Conservation (phyloP, 352 stramenopile species). For the Globisporangium solare region DNA sequence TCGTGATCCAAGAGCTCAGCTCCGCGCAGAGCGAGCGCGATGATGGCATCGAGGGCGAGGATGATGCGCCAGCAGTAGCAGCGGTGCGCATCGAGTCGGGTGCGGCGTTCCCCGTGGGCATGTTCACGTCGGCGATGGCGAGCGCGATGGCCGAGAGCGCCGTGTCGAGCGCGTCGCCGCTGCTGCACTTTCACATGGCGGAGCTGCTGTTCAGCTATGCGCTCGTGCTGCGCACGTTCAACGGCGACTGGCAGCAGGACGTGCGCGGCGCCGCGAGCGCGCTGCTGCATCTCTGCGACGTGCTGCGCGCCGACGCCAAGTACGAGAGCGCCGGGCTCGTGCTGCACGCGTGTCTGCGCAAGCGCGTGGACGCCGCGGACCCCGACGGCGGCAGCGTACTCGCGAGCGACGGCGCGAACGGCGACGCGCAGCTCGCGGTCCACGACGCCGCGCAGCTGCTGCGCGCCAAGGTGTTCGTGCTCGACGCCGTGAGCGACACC, state of each 20-base stretch:
- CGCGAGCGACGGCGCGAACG: neutral
- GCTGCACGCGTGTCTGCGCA: constrained; percentile 33
- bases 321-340: constrained; percentile 48
- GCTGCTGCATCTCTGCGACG: constrained; percentile 41
- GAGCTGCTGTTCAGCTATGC: constrained; percentile 72
- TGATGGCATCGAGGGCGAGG: constrained; percentile 8
- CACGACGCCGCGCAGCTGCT: constrained; percentile 41
- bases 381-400: constrained; percentile 5
- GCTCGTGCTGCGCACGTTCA: constrained; percentile 66
- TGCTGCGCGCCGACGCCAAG: constrained; percentile 42
- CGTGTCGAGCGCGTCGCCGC: constrained; percentile 25
- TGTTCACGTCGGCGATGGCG: constrained; percentile 43
- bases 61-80: constrained; percentile 6
- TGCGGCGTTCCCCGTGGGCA: constrained; percentile 30
- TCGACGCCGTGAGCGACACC: constrained; percentile 62
- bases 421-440: constrained; percentile 31
- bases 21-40: neutral
- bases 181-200: constrained; percentile 51
- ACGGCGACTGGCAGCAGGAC: constrained; percentile 71
- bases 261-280: constrained; percentile 34
- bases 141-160: constrained; percentile 32
- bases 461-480: constrained; percentile 37
- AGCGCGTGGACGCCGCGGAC: constrained; percentile 16
- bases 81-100: constrained; percentile 21
- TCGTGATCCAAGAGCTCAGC: constrained; percentile 49